phyloP scores from a whole-genome alignment of 2,329 filamentous ascomycete species.

The Aspergillus flavus region DNA sequence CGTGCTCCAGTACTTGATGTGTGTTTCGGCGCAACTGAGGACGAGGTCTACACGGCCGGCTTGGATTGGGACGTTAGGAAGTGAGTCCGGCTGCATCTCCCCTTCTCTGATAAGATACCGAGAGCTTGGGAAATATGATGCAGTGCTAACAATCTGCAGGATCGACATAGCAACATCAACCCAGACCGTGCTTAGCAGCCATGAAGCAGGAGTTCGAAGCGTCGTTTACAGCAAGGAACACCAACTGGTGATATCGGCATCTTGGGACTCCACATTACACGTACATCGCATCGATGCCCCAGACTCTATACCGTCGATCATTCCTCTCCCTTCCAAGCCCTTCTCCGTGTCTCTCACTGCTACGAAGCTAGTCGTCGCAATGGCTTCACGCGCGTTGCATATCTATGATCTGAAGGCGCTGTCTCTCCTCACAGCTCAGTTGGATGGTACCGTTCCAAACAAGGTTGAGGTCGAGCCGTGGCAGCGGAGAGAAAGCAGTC shows the following conservation, averaged over 20 bases:
- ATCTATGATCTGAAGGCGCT: conserved; percentile 87
- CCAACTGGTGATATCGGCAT: conserved; percentile 80
- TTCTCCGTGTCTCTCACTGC: conserved; percentile 79
- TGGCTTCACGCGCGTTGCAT: conserved; percentile 89
- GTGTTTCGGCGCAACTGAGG: conserved; percentile 81
- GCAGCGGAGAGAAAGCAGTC: conserved; percentile 89
- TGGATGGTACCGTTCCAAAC: conserved; percentile 43
- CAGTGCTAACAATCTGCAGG: conserved; percentile 36
- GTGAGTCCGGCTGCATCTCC: conserved; percentile 46
- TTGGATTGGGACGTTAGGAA: conserved; percentile 83
- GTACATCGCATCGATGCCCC: conserved; percentile 64
- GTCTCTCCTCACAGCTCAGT: conserved; percentile 54
- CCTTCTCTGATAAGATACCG: too few relatives aligned
- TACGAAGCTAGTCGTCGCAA: conserved; percentile 89
- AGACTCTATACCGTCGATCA: conserved; percentile 59
- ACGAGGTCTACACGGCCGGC: conserved; percentile 82
- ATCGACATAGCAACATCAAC: conserved; percentile 73
- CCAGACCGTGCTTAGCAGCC: conserved; percentile 75
- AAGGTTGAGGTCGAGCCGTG: conserved; percentile 70
- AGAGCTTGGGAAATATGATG: background rate
- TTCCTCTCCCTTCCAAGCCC: conserved; percentile 80
- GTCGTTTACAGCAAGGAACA: conserved; percentile 79
- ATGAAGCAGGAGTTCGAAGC: conserved; percentile 76
- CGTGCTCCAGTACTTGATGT: conserved; percentile 86
- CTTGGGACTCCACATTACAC: conserved; percentile 91